Evolutionary conservation across 768 basidiomycete species (phyloP), one percentile per base, ranked within the genome.

Genomic region (Leucogyrophana mollusca): DNA sequence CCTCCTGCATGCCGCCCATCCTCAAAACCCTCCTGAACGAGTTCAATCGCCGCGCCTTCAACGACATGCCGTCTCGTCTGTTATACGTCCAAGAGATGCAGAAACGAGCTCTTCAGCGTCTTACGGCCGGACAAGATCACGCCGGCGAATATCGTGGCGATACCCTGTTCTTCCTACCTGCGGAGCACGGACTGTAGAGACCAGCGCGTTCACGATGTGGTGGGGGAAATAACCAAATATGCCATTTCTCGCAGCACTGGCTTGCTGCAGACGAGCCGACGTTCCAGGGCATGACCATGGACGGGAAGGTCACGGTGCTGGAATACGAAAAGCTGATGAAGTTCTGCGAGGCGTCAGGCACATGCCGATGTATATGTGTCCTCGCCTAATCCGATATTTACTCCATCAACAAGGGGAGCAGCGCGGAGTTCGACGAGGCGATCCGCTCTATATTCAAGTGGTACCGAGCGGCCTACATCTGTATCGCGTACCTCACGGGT

Each of bases 391-490:
- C 50, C 1, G 60, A 59, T 16, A 62, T 55, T 0, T 51, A 46
- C 18, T 62, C 58, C 21, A 54, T 62, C 45, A 37, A 59, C 43
- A 62, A 59, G 21, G 21, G 32, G 22, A 62, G 52, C 37, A 61
- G 54, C 32, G 48, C 58, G 9, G 56, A 62, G 30, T 47, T 59
- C 14, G 53, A 53, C 2, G 60, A 62, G 35, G 52, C 60, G 35
- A 55, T 61, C 20, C 49, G 49, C 10, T 53, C 61, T 42, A 61
- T 62, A 58, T 57, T 57, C 46, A 37, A 39, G n/a, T 62, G 60
- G 60, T 62, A 61, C 45, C 49, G 40, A 32, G 46, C 53, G 23
- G 40, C 58, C 9, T 18, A 45, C 21, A 24, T 54, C 21, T 57
- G 57, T 41, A 47, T 59, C 35, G 50, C 46, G n/a, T 51, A 59